Conservation (phyloP, 164 flowering plant species). For the Saururus chinensis region DNA sequence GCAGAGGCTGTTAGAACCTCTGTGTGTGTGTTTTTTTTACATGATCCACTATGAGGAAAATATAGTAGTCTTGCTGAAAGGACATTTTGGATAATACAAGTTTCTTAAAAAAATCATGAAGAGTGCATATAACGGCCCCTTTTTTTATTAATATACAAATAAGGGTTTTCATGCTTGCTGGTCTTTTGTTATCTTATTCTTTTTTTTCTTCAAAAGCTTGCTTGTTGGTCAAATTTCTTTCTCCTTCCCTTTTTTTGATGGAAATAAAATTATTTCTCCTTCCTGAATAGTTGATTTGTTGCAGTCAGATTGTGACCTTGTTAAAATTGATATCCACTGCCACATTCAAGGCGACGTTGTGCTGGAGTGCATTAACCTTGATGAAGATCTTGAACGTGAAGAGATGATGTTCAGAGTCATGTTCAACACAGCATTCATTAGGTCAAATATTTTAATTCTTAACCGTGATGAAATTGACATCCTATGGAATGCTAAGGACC, state of each 20-base stretch:
- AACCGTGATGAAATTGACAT: constrained; percentile 81
- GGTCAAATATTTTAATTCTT: constrained; percentile 87
- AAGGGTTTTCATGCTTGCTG: not conserved
- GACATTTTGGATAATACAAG: no score
- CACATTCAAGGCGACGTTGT: constrained; percentile 93
- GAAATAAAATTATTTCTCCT: not conserved
- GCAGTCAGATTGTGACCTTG: constrained; percentile 83
- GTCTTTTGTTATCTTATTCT: not conserved
- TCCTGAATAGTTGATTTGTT: constrained; percentile 6
- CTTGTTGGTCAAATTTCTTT: not conserved
- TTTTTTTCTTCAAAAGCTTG: not conserved
- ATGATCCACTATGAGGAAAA: no score
- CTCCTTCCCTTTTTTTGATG: no score
- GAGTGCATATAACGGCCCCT: no score
- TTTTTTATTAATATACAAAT: no score
- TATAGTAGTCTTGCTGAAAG: no score
- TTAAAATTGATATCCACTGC: constrained; percentile 81
- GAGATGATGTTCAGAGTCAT: constrained; percentile 74
- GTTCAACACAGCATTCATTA: constrained; percentile 88
- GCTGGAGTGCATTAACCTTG: constrained; percentile 69
- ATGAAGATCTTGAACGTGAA: constrained; percentile 61
- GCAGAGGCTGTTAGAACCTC: not conserved
- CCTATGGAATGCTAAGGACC: constrained; percentile 68
- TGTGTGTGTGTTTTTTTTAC: no score
- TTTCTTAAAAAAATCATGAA: no score